Conservation (phyloP, 441 rosid species). For the Biscutella auriculata region DNA sequence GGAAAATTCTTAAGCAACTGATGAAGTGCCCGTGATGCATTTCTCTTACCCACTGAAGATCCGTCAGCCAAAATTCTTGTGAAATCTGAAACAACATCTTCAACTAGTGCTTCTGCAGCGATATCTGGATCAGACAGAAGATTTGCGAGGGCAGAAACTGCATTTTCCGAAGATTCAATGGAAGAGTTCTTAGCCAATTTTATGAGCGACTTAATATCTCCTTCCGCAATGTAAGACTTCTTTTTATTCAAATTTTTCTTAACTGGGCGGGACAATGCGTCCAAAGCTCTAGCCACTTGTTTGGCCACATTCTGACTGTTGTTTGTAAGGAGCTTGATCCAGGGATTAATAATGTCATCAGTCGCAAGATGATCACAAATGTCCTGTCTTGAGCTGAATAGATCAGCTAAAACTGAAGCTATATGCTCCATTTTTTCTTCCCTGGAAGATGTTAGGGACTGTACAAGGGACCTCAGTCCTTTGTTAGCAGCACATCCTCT, state of each 20-base stretch:
- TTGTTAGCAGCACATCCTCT: slow-evolving; percentile 95
- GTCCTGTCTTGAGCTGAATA: slow-evolving; percentile 71
- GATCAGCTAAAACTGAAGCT: slow-evolving; percentile 87
- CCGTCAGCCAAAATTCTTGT: slow-evolving; percentile 84
- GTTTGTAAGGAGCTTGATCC: slow-evolving; percentile 58
- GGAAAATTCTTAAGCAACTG: slow-evolving; percentile 61
- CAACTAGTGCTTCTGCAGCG: slow-evolving; percentile 63
- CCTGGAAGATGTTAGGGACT: slow-evolving; percentile 59
- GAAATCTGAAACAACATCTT: slow-evolving; percentile 78
- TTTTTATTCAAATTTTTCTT: slow-evolving; percentile 45
- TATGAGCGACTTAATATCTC: slow-evolving; percentile 61
- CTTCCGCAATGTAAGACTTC: slow-evolving; percentile 84
- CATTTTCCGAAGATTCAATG: slow-evolving; percentile 86
- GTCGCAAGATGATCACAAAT: slow-evolving; percentile 46
- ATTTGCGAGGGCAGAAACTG: slow-evolving; percentile 85
- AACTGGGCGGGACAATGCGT: slow-evolving; percentile 77
- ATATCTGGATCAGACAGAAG: slow-evolving; percentile 76
- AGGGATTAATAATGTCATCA: slow-evolving; percentile 51
- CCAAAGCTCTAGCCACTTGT: slow-evolving; percentile 74
- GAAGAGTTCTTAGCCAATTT: slow-evolving; percentile 54
- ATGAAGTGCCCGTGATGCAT: slow-evolving; percentile 87
- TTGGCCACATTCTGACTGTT: slow-evolving; percentile 66
- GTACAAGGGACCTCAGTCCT: slow-evolving; percentile 81
- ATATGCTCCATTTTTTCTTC: slow-evolving; percentile 91
- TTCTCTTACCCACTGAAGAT: slow-evolving; percentile 69